A percentile compares a stretch with the other conserved stretches of the same genome.
Conservation (phyloP, 768 basidiomycete genomes). For the Terana coerulea region DNA sequence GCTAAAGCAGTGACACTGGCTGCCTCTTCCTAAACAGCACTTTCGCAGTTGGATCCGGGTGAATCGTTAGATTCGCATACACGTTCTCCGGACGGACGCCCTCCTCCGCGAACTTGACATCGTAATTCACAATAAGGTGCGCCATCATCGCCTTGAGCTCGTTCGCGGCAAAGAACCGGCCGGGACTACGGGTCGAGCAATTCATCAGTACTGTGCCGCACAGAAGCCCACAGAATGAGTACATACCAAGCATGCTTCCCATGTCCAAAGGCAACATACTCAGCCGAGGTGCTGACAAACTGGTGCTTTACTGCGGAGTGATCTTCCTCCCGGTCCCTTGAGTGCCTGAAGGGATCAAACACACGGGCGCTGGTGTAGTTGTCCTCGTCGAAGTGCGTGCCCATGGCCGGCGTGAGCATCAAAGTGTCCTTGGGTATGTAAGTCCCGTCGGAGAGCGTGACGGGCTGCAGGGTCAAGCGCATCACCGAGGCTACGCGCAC, state of each 20-base stretch:
- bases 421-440: slow-evolving; percentile 36
- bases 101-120: slow-evolving; percentile 27
- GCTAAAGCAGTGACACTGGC: not conserved
- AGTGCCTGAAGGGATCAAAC: slow-evolving; percentile 43
- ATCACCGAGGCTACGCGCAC: slow-evolving; percentile 20
- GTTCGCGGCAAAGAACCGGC: slow-evolving; percentile 32
- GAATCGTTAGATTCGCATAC: slow-evolving; percentile 10
- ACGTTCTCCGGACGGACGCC: slow-evolving; percentile 21
- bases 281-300: slow-evolving; percentile 11
- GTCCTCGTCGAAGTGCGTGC: slow-evolving; percentile 28
- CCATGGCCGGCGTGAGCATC: slow-evolving; percentile 26
- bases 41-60: slow-evolving; percentile 19
- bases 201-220: too few species aligned
- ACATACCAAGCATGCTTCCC: slow-evolving; percentile 25
- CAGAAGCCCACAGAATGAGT: not conserved
- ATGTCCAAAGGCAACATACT: slow-evolving; percentile 23
- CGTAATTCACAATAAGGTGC: slow-evolving; percentile 29
- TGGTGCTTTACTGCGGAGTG: slow-evolving; percentile 1
- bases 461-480: slow-evolving; percentile 27
- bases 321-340: slow-evolving; percentile 12
- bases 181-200: slow-evolving; percentile 28
- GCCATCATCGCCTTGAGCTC: slow-evolving; percentile 34
- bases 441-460: slow-evolving; percentile 42
- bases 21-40: slow-evolving; percentile 32
- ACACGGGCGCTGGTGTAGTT: slow-evolving; percentile 30